Base-by-base conservation (phyloP, 75 land plant genomes). In the Pinus taeda region DNA sequence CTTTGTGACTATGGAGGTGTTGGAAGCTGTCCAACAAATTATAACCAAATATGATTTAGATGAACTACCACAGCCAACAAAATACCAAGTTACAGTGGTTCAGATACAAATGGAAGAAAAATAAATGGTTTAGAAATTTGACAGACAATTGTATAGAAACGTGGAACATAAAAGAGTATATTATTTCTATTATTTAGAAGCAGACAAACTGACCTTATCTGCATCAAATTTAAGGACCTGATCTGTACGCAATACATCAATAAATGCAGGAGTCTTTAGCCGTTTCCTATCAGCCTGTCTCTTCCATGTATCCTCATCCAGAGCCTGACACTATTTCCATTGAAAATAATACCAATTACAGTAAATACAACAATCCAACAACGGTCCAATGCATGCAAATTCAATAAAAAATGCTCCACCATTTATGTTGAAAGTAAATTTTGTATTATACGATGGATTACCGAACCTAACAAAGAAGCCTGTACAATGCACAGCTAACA, bases 131-230 rank as follows among this genome's bases (percentile, higher is more conserved):
- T 60, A 20, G 17, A 60, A 18, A 12, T 37, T 45, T n/a, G 26
- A 22, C 12, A 42, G 17, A 42, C 39, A 37, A 3, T 6, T 4
- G 6, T 42, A 42, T 42, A 42, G 45, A 42, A 42, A 6, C 6
- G 5, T 42, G 45, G 45, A 42, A 42, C 45, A 42, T 5, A 63
- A 15, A 62, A 58, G 21, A 18, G 15, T 67, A 20, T 67, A n/a
- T 37, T 64, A 18, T 17, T 66, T 37, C 37, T 18, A 37, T 15
- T 4, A 37, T 37, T 4, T 4, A 66, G 1, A 1, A 57, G 59
- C 21, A 24, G 63, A 26, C 37, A 55, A 33, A 74, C 88, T 75
- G 65, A 89, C 91, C 84, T 78, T 80, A 73, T 80, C 86, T 66
- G 84, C 55, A 11, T 79, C 83, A 75, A 90, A 73, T 71, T 81